A percentile compares a stretch with the other conserved stretches of the same genome.
Conservation (phyloP, 768 basidiomycete species). For the Pleurotus pulmonarius region DNA sequence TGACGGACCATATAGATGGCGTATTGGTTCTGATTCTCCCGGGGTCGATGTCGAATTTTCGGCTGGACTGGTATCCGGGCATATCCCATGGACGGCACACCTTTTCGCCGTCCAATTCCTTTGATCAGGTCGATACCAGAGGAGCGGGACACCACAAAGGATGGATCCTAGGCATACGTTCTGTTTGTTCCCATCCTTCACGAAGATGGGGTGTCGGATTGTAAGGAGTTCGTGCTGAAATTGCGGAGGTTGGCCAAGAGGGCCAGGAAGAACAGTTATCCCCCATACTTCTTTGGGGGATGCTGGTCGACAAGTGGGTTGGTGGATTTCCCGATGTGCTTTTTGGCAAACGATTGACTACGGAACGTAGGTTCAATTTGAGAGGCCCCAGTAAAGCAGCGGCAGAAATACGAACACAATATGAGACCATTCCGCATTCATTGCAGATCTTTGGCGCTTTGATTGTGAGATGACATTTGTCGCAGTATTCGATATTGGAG, state of each 20-base stretch:
- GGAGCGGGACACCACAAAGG: neutral
- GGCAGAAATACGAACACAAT: neutral
- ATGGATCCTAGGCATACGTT: neutral
- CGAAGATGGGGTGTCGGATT: neutral
- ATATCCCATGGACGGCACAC: neutral
- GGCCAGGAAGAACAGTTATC: neutral
- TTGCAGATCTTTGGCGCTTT: neutral
- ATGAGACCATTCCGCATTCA: slow-evolving; percentile 1
- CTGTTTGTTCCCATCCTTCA: neutral
- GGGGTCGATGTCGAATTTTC: neutral
- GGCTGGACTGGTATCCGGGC: neutral
- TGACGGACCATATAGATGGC: too few relatives aligned
- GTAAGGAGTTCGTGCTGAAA: neutral
- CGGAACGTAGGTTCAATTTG: neutral
- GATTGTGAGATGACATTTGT: neutral
- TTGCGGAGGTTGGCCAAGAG: neutral
- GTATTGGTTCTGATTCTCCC: too few relatives aligned
- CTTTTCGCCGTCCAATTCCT: neutral
- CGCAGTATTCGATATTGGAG: neutral
- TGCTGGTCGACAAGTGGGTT: neutral
- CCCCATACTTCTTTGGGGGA: slow-evolving; percentile 4
- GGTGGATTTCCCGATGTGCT: neutral
- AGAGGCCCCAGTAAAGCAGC: neutral
- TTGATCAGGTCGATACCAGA: neutral
- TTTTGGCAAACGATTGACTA: slow-evolving; percentile 1